Evolutionary conservation across 441 rosid species (phyloP), one percentile per base, ranked within the genome.

Genomic region (Viola pubescens): DNA sequence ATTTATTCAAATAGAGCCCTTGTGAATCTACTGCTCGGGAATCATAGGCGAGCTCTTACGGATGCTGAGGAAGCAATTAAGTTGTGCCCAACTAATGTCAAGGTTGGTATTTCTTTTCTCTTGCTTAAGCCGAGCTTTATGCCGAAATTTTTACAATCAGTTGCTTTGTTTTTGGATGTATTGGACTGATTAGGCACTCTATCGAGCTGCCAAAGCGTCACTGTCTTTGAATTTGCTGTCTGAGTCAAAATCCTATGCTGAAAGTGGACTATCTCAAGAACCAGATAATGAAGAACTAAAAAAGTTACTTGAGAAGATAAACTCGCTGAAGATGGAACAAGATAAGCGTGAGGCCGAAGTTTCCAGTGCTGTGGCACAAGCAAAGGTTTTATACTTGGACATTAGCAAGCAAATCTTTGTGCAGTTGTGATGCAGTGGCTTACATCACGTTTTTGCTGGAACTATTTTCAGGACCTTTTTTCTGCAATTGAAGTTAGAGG

Each of bases 131-230:
- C 46, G 40, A 55, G 40, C 38, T 73, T 10, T 12, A 11, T 50
- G n/a, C 49, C 19, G 47, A 3, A 26, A 3, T 45, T 58, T 38
- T 37, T 52, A 5, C 12, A 13, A 34, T 37, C 5, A 3, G 0
- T 53, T 16, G 55, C 6, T 10, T 34, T 60, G 5, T 60, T 12
- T 48, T 9, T 14, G 52, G 48, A 12, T 67, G 43, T 45, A 43
- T 16, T 46, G 6, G 10, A 51, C 45, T 46, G 10, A 52, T 3
- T 57, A 86, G 94, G 97, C 91, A 0, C 62, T 74, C 50, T 92
- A 89, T 79, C 85, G 98, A 68, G 95, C 94, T 73, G 90, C 94
- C 64, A 92, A 89, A 77, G 94, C 97, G 7, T 82, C 87, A 10
- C 40, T 86, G 70, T 73, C 80, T 4, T 54, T 89, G 70, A 82